Evolutionary conservation across 306 rosid genomes (phyloP), one percentile per base, ranked within the genome.

Genomic region (Clitoria ternatea): DNA sequence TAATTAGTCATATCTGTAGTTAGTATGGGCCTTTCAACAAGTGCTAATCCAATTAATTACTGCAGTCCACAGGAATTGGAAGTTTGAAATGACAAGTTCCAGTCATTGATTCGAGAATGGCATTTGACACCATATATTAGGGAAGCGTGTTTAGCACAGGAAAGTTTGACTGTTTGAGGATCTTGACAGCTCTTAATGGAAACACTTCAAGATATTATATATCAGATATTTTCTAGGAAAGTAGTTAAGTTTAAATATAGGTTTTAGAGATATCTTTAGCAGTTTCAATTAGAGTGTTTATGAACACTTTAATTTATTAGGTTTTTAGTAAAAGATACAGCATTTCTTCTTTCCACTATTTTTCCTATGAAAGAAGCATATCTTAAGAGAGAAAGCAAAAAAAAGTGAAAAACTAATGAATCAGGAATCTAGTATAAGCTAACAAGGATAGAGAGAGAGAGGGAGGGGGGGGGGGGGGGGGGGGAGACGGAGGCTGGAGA

Each of bases 71-170:
- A 18, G 17, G 48, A 66, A 30, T 39, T 57, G 59, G 30, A 66
- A n/a, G n/a, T n/a, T n/a, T n/a, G n/a, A n/a, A n/a, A 73, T 35
- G 5, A 45, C 19, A 40, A 45, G 73, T 42, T 56, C 20, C 77
- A 43, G 26, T 30, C 18, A 65, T 37, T 37, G 29, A 33, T 45
- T 53, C 55, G 69, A 37, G 30, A 30, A 44, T 53, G 19, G 43
- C 22, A 70, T 44, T 62, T 70, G 71, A 77, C 57, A 61, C 47
- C 66, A 37, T 30, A 52, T 53, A n/a, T 47, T 14, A 13, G 14
- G 6, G 7, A 55, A 32, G 27, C 32, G 5, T 2, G 2, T 33
- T 23, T 15, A 61, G 76, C 22, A 4, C 26, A 10, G 17, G 44
- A 7, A 18, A 56, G 23, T 22, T 39, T 22, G 49, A 13, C 33